These are phyloP conservation scores for Tubosaeta brunneosetosa DNA, from an alignment of 768 basidiomycete species.

Conservation along the genomic window DNA sequence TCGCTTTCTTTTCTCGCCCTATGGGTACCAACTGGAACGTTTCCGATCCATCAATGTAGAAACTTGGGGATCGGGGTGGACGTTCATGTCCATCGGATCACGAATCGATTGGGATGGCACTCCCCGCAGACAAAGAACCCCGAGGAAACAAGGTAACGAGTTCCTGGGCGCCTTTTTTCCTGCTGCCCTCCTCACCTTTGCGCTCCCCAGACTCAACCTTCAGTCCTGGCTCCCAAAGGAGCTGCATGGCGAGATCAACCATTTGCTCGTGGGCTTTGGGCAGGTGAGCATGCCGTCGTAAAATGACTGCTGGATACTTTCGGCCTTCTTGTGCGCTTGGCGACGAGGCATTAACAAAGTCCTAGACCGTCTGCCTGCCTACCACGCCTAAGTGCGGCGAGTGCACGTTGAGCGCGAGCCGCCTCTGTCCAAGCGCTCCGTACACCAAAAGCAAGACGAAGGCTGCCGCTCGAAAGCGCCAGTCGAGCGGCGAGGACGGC, in stretches of 20 bases:
- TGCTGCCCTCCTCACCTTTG: background rate
- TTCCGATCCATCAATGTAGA: slow-evolving; percentile 31
- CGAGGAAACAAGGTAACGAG: slow-evolving; percentile 74
- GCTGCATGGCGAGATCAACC: slow-evolving; percentile 72
- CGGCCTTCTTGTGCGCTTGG: background rate
- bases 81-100: slow-evolving; percentile 93
- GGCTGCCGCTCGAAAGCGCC: slow-evolving; percentile 3
- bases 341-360: background rate
- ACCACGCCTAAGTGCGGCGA: slow-evolving; percentile 59
- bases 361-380: slow-evolving; percentile 63
- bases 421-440: slow-evolving; percentile 65
- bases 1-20: background rate
- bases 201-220: background rate
- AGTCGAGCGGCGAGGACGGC: background rate
- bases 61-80: slow-evolving; percentile 94
- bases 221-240: slow-evolving; percentile 79
- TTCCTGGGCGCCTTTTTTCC: background rate
- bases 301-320: background rate
- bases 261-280: slow-evolving; percentile 78
- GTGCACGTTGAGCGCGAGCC: slow-evolving; percentile 52
- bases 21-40: too few relatives aligned
- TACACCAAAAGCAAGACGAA: slow-evolving; percentile 21
- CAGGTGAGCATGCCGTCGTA: slow-evolving; percentile 45
- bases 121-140: slow-evolving; percentile 76
- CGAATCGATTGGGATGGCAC: slow-evolving; percentile 93